Evolutionary conservation across 306 rosid genomes (phyloP), one percentile per base, ranked within the genome.

Genomic region (Glycyrrhiza uralensis): DNA sequence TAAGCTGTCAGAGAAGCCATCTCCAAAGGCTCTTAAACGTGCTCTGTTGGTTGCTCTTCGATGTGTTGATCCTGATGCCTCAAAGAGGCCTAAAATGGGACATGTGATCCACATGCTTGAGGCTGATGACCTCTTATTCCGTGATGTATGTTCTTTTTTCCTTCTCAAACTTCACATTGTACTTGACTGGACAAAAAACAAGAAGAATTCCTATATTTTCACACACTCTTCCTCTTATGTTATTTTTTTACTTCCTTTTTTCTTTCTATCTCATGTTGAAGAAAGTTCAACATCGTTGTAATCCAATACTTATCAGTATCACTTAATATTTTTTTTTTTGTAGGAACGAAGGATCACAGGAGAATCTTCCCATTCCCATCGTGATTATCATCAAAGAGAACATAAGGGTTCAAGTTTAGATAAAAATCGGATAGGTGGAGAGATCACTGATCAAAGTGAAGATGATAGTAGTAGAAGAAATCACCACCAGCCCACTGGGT

Each of bases 101-200:
- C 97, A 91, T 78, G 90, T 91, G 49, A 89, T 95, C 68, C 99
- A 95, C 88, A 95, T 91, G 99, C 96, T 95, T 8, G 99, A 95
- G 75, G 96, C 96, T 18, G 99, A 95, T 59, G 97, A 91, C 83
- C 78, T 86, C 58, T 79, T 89, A 36, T 77, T 82, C 70, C 91
- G 85, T 11, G 96, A 94, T 73, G 96, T 95, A 77, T 66, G 90
- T 62, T 59, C 33, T 58, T 44, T 46, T 56, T 56, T 50, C 64
- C 7, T 55, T 35, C 58, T 39, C 29, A 1, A 60, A 45, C 20
- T 60, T 67, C 6, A 5, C 7, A 10, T 39, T 54, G 39, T 45
- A 19, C 18, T 35, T 66, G 11, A 49, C 61, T 29, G 18, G 5
- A 44, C 41, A 41, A 67, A 33, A 18, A 10, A 26, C 61, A 59